Evolutionary conservation across 2,329 filamentous ascomycete genomes (phyloP).

Genomic region (Talaromyces marneffei): DNA sequence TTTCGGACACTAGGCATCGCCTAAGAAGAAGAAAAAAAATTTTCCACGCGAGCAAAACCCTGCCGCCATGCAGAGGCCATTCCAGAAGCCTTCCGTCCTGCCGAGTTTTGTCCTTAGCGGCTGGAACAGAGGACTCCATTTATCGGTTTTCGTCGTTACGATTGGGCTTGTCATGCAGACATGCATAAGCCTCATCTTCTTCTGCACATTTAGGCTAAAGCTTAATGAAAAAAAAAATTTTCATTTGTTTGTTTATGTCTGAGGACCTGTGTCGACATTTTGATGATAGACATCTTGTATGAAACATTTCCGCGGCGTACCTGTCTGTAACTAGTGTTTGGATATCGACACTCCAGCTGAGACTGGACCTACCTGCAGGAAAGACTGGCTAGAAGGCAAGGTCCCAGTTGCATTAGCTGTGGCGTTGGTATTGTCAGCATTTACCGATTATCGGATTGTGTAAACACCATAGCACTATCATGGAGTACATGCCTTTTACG

Average conservation of each 20-base stretch:
- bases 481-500: neutral
- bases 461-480: neutral
- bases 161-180: neutral
- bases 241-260: neutral
- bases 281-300: neutral
- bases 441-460: neutral
- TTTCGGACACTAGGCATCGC: neutral
- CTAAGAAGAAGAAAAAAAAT: neutral
- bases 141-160: too few relatives aligned
- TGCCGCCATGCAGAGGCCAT: too few relatives aligned
- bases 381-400: neutral
- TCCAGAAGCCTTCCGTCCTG: neutral
- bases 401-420: neutral
- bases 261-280: neutral
- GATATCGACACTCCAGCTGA: neutral
- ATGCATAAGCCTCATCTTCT: neutral
- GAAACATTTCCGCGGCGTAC: neutral
- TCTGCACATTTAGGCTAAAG: neutral
- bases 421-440: neutral
- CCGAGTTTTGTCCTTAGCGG: neutral
- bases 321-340: neutral
- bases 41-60: conserved; percentile 7
- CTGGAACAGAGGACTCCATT: neutral
- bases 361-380: neutral
- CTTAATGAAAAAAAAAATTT: neutral